These are phyloP conservation scores for Rhexocercosporidium sp. DNA, from an alignment of 2,329 filamentous ascomycete genomes.

Conservation along the genomic window DNA sequence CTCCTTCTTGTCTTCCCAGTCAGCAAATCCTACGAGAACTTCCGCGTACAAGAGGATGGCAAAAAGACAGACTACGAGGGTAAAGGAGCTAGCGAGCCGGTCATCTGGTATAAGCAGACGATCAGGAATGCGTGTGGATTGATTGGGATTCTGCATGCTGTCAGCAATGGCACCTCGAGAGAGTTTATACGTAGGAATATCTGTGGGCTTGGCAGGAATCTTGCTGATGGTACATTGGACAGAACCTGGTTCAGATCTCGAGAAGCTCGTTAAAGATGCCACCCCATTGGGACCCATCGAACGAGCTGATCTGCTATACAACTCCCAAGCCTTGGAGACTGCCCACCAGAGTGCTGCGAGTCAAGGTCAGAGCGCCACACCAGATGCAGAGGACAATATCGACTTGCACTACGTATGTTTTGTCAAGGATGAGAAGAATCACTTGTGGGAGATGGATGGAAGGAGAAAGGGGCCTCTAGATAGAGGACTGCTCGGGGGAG, in stretches of 20 bases:
- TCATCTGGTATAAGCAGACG: constrained; percentile 94
- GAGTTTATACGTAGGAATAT: constrained; percentile 81
- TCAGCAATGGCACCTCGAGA: constrained; percentile 77
- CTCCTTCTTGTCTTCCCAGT: constrained; percentile 94
- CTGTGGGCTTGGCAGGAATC: background rate
- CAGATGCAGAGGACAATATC: constrained; percentile 74
- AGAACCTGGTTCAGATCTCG: constrained; percentile 50
- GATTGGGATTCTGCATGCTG: constrained; percentile 85
- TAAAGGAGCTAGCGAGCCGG: constrained; percentile 71
- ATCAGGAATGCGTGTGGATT: constrained; percentile 94
- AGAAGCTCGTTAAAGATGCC: constrained; percentile 71
- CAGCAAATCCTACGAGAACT: constrained; percentile 78
- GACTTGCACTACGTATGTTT: constrained; percentile 97
- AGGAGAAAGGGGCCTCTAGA: constrained; percentile 64
- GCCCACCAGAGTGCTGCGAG: constrained; percentile 86
- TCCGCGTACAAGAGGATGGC: constrained; percentile 76
- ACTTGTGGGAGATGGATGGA: constrained; percentile 75
- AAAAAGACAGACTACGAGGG: constrained; percentile 67
- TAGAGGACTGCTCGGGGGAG: constrained; percentile 50
- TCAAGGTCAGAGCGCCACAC: constrained; percentile 77
- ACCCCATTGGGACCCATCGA: constrained; percentile 69
- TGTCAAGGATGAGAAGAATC: constrained; percentile 70
- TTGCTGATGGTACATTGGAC: background rate
- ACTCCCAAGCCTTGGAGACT: constrained; percentile 74
- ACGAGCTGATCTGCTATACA: constrained; percentile 78